A percentile compares a stretch with the other conserved stretches of the same genome.
These are phyloP conservation scores for Leccinellum luteum DNA, from an alignment of 768 basidiomycete species.

Conservation along the genomic window DNA sequence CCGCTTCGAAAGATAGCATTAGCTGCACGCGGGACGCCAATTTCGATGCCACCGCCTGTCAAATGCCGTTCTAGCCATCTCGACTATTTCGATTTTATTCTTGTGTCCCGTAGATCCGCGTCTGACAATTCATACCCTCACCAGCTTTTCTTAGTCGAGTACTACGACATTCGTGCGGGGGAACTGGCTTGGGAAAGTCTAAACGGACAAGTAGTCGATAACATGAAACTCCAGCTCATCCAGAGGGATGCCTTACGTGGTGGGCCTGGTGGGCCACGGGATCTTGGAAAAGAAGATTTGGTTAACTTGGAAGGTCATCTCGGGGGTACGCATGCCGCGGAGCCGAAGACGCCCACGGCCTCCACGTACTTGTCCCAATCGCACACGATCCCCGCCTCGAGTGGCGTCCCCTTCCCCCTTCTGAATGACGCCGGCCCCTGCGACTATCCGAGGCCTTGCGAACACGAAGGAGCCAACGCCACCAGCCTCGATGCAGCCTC, in stretches of 20 bases:
- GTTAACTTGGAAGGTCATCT: constrained; percentile 27
- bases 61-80: constrained; percentile 6
- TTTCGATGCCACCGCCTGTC: constrained; percentile 4
- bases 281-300: constrained; percentile 30
- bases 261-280: constrained; percentile 17
- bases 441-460: constrained; percentile 19
- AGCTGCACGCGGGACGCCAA: neutral
- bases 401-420: constrained; percentile 23
- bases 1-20: neutral
- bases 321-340: constrained; percentile 33
- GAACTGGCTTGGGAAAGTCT: constrained; percentile 49
- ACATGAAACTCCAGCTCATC: constrained; percentile 48
- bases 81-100: constrained; percentile 1
- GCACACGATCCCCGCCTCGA: constrained; percentile 24
- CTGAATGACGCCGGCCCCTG: constrained; percentile 21
- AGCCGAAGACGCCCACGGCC: constrained; percentile 37
- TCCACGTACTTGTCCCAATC: constrained; percentile 35
- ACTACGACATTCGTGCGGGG: constrained; percentile 62
- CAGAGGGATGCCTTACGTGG: constrained; percentile 32
- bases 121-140: constrained; percentile 17
- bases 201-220: constrained; percentile 47
- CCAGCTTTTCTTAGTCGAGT: constrained; percentile 59
- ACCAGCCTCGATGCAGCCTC: constrained; percentile 9
- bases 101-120: neutral
- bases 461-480: constrained; percentile 20